These are phyloP conservation scores for Eucalyptus decipiens DNA, from an alignment of 345 rosid species.

Conservation along the genomic window DNA sequence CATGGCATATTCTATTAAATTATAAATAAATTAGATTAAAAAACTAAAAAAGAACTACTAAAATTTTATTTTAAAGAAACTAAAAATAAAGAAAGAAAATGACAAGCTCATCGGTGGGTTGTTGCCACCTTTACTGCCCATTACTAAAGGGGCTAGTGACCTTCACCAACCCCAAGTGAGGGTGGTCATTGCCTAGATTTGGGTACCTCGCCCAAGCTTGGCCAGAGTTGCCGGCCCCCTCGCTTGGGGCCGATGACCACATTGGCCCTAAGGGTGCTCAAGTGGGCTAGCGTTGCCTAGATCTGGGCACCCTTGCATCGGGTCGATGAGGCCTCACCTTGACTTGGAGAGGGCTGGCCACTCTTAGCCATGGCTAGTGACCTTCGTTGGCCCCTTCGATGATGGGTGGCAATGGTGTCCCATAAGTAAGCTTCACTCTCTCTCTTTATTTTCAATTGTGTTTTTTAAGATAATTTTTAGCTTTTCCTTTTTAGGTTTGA, in stretches of 20 bases:
- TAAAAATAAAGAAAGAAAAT: not conserved
- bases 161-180: no score
- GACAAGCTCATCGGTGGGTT: not conserved
- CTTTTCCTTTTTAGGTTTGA: not conserved
- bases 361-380: not conserved
- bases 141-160: no score
- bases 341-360: not conserved
- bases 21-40: no score
- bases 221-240: not conserved
- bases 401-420: not conserved
- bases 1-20: not conserved
- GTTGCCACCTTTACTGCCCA: not conserved
- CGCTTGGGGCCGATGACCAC: not conserved
- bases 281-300: not conserved
- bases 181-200: not conserved
- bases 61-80: no score
- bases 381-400: not conserved
- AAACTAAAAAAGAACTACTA: no score
- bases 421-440: not conserved
- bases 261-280: no score
- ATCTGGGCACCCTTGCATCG: not conserved
- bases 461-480: no score
- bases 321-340: not conserved
- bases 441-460: no score
- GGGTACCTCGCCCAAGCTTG: fast-evolving